These are phyloP conservation scores for Bretziella fagacearum DNA, from an alignment of 2,329 filamentous ascomycete species.

Conservation along the genomic window DNA sequence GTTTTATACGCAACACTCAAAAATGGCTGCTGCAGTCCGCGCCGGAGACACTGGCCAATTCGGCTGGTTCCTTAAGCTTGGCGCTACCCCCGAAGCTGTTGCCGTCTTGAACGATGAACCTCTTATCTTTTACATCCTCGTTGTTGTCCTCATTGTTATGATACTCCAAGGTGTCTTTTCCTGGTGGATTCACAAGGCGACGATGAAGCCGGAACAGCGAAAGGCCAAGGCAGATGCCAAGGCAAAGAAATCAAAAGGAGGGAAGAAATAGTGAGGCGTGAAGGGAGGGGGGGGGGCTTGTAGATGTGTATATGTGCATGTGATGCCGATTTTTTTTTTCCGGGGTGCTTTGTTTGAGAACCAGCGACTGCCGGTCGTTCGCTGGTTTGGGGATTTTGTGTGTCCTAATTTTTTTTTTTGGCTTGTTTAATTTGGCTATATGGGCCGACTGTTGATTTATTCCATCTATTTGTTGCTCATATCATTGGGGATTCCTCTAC, in stretches of 20 bases:
- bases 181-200: conserved; percentile 44
- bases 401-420: not conserved
- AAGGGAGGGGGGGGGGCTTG: not conserved
- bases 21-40: conserved; percentile 14
- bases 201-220: conserved; percentile 42
- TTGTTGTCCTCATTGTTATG: conserved; percentile 35
- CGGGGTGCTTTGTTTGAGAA: too few species aligned
- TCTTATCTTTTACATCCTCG: conserved; percentile 38
- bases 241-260: conserved; percentile 18
- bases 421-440: not conserved
- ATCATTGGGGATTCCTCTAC: not conserved
- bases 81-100: conserved; percentile 40
- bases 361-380: too few species aligned
- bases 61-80: conserved; percentile 38
- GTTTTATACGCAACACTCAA: conserved; percentile 9
- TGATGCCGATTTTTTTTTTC: too few species aligned
- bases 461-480: not conserved
- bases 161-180: conserved; percentile 30
- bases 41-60: conserved; percentile 28
- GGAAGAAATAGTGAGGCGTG: conserved; percentile 1
- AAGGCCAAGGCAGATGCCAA: conserved; percentile 33
- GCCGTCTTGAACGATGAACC: conserved; percentile 45
- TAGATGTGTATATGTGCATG: too few species aligned
- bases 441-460: too few species aligned
- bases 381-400: not conserved